These are phyloP conservation scores for Paspalum vaginatum DNA, from an alignment of 176 grass and related monocot genomes.

Conservation along the genomic window DNA sequence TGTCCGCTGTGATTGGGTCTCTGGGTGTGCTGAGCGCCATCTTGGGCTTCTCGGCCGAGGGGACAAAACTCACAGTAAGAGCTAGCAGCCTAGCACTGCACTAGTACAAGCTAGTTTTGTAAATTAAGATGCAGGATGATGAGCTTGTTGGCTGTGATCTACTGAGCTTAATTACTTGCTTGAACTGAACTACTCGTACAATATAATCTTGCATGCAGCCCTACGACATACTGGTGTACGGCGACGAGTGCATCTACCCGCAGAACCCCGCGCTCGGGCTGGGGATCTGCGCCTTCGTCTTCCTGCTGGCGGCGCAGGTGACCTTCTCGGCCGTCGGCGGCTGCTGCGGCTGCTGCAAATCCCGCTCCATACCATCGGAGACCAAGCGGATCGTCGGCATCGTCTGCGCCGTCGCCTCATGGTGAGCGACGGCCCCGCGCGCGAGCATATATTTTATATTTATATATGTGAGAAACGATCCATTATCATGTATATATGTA, in stretches of 20 bases:
- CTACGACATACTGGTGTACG: not conserved
- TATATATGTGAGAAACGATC: too few species aligned
- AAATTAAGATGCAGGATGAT: not conserved
- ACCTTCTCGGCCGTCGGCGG: conserved; percentile 16
- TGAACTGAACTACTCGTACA: not conserved
- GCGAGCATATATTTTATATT: too few species aligned
- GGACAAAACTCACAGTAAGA: conserved; percentile 41
- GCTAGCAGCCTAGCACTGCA: too few species aligned
- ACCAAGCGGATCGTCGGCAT: conserved; percentile 13
- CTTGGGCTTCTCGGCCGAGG: conserved; percentile 42
- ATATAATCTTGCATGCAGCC: conserved; percentile 2
- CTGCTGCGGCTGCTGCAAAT: conserved; percentile 49
- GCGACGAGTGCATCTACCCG: conserved; percentile 23
- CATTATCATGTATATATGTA: too few species aligned
- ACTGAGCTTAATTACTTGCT: not conserved
- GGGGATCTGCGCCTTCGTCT: conserved; percentile 31
- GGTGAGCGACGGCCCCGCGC: too few species aligned
- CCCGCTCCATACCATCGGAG: conserved; percentile 27
- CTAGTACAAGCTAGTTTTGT: too few species aligned
- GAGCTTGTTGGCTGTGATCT: not conserved
- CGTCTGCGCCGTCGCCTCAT: conserved; percentile 28
- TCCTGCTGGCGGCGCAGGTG: conserved; percentile 39
- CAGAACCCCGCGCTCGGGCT: conserved; percentile 8
- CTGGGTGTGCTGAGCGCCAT: conserved; percentile 44
- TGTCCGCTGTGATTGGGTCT: conserved; percentile 19